Percentiles rank a stretch among this genome's conserved stretches.
Conservation (phyloP, 2,329 filamentous ascomycete genomes). For the Aspergillus chevalieri region DNA sequence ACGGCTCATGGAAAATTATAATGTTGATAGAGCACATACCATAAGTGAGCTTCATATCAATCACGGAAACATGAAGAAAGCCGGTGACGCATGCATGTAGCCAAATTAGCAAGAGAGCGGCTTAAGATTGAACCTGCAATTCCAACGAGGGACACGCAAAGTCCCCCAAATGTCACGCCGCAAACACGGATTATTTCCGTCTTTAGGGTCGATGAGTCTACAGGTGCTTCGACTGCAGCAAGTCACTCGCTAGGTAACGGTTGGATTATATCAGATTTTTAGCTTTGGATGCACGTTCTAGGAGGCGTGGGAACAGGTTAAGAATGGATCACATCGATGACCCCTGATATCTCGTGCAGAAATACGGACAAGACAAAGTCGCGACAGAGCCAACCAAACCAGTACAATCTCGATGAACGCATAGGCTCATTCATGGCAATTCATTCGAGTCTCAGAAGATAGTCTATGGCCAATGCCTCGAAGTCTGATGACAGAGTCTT, state of each 20-base stretch:
- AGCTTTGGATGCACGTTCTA: conserved; percentile 9
- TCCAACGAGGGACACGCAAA: conserved; percentile 7
- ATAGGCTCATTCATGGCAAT: conserved; percentile 5
- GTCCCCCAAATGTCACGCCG: conserved; percentile 6
- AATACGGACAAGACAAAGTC: conserved; percentile 4
- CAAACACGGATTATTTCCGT: conserved; percentile 7
- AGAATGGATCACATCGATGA: conserved; percentile 8
- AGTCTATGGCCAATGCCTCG: conserved; percentile 1
- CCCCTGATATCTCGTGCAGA: conserved; percentile 6
- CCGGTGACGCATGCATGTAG: not conserved
- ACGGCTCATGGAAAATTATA: conserved; percentile 1
- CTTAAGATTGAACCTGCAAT: conserved; percentile 1
- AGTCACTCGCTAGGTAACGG: conserved; percentile 6
- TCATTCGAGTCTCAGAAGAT: conserved; percentile 3
- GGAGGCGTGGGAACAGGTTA: conserved; percentile 6
- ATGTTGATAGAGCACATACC: conserved; percentile 2
- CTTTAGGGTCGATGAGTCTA: conserved; percentile 4
- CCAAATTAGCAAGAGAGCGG: not conserved
- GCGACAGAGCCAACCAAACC: conserved; percentile 1
- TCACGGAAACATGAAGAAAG: not conserved
- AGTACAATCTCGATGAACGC: conserved; percentile 3
- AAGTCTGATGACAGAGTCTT: conserved; percentile 2
- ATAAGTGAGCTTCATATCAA: not conserved
- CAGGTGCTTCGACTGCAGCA: not conserved
- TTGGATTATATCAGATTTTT: conserved; percentile 11